Evolutionary conservation across 164 flowering plant species (phyloP).

Genomic region (Annona cherimola): DNA sequence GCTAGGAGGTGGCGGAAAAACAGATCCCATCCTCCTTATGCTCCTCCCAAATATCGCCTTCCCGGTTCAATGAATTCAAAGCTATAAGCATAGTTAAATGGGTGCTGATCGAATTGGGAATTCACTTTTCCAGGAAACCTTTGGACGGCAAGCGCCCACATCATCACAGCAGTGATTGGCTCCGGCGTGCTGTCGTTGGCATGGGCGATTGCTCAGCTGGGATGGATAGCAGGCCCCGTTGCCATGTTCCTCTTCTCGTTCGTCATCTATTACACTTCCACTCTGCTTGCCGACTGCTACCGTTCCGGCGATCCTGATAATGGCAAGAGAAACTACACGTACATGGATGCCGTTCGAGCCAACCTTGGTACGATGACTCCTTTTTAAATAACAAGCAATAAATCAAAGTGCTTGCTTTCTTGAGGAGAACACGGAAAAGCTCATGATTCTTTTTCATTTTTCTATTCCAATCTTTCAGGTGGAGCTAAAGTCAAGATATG

Average conservation of each 20-base stretch:
- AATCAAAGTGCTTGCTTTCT: background rate
- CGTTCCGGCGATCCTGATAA: constrained; percentile 40
- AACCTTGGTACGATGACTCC: constrained; percentile 31
- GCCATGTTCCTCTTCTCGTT: constrained; percentile 51
- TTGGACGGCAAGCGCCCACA: constrained; percentile 66
- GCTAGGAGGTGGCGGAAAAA: too few relatives aligned
- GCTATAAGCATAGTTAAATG: background rate
- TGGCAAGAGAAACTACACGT: constrained; percentile 60
- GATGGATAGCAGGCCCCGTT: constrained; percentile 65
- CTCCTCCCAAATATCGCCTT: too few relatives aligned
- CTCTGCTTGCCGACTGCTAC: constrained; percentile 52
- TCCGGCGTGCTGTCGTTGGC: constrained; percentile 61
- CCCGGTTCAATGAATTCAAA: too few relatives aligned
- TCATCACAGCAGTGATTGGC: constrained; percentile 61
- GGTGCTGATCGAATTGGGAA: background rate
- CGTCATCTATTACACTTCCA: constrained; percentile 46
- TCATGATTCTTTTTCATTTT: background rate
- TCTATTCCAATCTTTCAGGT: constrained; percentile 23
- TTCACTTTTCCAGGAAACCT: constrained; percentile 29
- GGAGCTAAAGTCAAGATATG: constrained; percentile 39
- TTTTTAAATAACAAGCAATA: background rate
- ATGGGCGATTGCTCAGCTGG: constrained; percentile 65
- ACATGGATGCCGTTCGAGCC: constrained; percentile 54
- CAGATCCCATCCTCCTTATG: too few relatives aligned
- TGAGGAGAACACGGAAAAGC: background rate